Base-by-base conservation (phyloP, 352 stramenopile species). In the Pythium rhizo-oryzae region DNA sequence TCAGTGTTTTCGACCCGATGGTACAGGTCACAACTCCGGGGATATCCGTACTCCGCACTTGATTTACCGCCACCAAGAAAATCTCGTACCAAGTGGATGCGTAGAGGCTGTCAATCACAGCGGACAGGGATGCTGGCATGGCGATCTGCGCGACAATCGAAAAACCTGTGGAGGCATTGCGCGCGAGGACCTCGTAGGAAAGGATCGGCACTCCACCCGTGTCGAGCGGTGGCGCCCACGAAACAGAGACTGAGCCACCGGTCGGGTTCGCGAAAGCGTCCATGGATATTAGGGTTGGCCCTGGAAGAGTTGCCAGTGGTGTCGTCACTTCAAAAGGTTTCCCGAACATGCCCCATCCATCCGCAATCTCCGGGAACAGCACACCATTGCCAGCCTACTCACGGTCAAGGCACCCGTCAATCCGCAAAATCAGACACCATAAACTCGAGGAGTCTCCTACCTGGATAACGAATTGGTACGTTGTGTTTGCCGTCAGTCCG, bases 391-490 rank as follows among this genome's bases (percentile, higher is more conserved):
- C 79, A 50, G 82, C 82, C 82, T 90, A 70, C 9, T 44, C 9
- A 33, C 33, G 37, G 28, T 46, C 19, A 23, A 51, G 13, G n/a
- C n/a, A n/a, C n/a, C n/a, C n/a, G n/a, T 8, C 19, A 13, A 59
- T 13, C 37, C 35, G 19, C 16, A 35, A 21, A 30, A 11, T 12
- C 9, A 41, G n/a, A 52, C 55, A 8, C n/a, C 49, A 35, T 33
- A 12, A 2, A 33, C n/a, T 5, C 33, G 33, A 39, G 33, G 11
- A 39, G 33, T 19, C 33, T 19, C 65, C 23, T 75, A 90, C 84
- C 75, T 92, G 82, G 16, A 91, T 58, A 8, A 62, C 64, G 21
- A 91, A 87, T 2, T 7, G 50, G 46, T 92, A 91, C 15, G 47
- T 49, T 16, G 76, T 79, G 6, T 21, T 72, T 4, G 82, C 76